A percentile compares a stretch with the other conserved stretches of the same genome.
phyloP scores from a whole-genome alignment of 768 basidiomycete species.

The Clathrus columnatus region DNA sequence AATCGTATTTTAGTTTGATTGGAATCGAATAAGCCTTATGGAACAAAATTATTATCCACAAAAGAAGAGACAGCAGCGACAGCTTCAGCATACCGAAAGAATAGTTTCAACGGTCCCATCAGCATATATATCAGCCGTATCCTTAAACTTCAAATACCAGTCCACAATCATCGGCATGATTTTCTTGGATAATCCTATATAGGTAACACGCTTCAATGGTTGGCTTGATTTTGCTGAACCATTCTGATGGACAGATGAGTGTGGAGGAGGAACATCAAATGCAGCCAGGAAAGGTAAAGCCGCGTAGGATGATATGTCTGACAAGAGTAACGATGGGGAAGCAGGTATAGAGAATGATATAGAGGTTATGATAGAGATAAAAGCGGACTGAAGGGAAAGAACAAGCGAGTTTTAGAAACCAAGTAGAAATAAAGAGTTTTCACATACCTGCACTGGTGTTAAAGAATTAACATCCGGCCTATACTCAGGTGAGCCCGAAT shows the following conservation, averaged over 20 bases:
- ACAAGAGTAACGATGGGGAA: conserved; percentile 64
- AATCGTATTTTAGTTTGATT: conserved; percentile 91
- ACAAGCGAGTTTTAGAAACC: conserved; percentile 13
- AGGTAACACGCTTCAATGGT: conserved; percentile 65
- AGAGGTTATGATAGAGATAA: conserved; percentile 58
- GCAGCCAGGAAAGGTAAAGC: conserved; percentile 83
- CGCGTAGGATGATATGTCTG: conserved; percentile 77
- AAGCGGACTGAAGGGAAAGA: conserved; percentile 41
- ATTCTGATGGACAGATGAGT: conserved; percentile 6
- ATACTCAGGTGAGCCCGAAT: conserved; percentile 76
- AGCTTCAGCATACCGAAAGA: conserved; percentile 46
- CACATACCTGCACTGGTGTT: conserved; percentile 67
- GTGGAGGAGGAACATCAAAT: conserved; percentile 39
- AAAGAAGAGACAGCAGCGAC: neutral
- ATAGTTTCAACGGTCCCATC: conserved; percentile 84
- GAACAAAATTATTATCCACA: neutral
- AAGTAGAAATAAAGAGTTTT: neutral
- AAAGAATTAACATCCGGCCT: conserved; percentile 80
- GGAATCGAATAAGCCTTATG: conserved; percentile 87
- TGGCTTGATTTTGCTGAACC: conserved; percentile 31
- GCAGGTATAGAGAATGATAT: conserved; percentile 59
- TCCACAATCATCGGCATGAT: conserved; percentile 77
- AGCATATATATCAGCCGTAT: conserved; percentile 50
- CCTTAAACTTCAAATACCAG: conserved; percentile 63
- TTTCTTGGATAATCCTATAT: conserved; percentile 84